Conservation (phyloP, 2,329 filamentous ascomycete species). For the Ilyonectria robusta region DNA sequence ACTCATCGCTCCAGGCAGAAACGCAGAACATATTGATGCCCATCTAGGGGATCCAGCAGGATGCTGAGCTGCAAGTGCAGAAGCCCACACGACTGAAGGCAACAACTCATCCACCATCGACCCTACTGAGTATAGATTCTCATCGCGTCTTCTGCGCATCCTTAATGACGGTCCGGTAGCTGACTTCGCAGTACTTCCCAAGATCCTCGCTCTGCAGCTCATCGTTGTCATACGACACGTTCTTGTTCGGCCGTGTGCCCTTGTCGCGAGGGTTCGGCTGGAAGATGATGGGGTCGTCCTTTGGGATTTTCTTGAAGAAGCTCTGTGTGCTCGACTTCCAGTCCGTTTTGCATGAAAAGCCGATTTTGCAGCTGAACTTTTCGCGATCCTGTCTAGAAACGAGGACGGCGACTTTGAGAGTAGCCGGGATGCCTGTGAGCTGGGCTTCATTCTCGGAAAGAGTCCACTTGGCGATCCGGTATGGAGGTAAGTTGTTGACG, state of each 20-base stretch:
- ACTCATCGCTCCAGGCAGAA: no score
- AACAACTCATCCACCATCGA: no score
- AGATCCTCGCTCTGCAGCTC: slow-evolving; percentile 5
- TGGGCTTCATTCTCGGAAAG: slow-evolving; percentile 24
- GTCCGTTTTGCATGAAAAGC: slow-evolving; percentile 11
- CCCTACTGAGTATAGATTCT: no score
- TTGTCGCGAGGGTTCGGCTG: slow-evolving; percentile 6
- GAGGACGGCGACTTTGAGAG: slow-evolving; percentile 6
- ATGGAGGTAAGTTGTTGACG: slow-evolving; percentile 18
- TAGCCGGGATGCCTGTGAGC: slow-evolving; percentile 21
- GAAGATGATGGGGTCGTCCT: slow-evolving; percentile 9
- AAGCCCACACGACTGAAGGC: no score
- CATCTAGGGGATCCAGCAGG: no score
- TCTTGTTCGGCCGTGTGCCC: background rate
- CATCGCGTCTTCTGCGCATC: slow-evolving; percentile 8
- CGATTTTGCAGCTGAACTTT: background rate
- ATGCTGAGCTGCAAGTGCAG: no score
- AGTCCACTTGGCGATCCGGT: slow-evolving; percentile 25
- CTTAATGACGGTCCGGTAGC: slow-evolving; percentile 2
- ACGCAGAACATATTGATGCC: no score
- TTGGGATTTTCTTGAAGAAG: background rate
- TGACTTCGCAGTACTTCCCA: slow-evolving; percentile 15
- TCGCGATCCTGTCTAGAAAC: background rate
- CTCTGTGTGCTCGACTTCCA: background rate
- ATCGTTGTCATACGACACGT: background rate